Evolutionary conservation across 2,329 filamentous ascomycete species (phyloP).

Genomic region (Neonectria magnoliae): DNA sequence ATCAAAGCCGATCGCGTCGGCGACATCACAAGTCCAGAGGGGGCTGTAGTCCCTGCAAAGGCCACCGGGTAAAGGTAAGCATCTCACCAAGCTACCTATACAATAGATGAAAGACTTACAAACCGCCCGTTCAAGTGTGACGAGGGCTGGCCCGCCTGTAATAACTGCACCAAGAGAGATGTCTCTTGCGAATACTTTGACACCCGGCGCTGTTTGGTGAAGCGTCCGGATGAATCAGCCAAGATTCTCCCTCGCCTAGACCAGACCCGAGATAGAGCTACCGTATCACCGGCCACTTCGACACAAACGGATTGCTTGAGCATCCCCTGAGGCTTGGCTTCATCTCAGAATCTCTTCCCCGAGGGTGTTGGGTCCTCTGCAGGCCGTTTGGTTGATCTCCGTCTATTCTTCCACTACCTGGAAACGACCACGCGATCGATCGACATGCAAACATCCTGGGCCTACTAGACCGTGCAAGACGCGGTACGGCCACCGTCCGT

Average conservation of each 20-base stretch:
- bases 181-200: neutral
- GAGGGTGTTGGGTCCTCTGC: neutral
- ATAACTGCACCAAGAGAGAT: slow-evolving; percentile 2
- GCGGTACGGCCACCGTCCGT: neutral
- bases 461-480: slow-evolving; percentile 2
- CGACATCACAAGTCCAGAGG: slow-evolving; percentile 12
- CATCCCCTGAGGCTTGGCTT: neutral
- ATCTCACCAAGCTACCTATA: no score
- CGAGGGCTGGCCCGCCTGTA: slow-evolving; percentile 1
- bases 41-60: slow-evolving; percentile 8
- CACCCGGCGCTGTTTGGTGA: neutral
- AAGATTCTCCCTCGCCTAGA: neutral
- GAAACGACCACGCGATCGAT: slow-evolving; percentile 1
- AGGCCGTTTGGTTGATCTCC: neutral
- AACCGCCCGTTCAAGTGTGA: slow-evolving; percentile 2
- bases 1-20: neutral
- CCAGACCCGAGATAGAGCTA: neutral
- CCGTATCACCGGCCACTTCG: neutral
- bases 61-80: slow-evolving; percentile 6
- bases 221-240: neutral
- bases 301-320: neutral
- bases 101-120: no score
- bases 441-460: neutral
- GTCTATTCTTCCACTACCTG: slow-evolving; percentile 10
- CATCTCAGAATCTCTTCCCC: neutral